phyloP scores from a whole-genome alignment of 2,329 filamentous ascomycete species.

The Microcyclospora pomicola region DNA sequence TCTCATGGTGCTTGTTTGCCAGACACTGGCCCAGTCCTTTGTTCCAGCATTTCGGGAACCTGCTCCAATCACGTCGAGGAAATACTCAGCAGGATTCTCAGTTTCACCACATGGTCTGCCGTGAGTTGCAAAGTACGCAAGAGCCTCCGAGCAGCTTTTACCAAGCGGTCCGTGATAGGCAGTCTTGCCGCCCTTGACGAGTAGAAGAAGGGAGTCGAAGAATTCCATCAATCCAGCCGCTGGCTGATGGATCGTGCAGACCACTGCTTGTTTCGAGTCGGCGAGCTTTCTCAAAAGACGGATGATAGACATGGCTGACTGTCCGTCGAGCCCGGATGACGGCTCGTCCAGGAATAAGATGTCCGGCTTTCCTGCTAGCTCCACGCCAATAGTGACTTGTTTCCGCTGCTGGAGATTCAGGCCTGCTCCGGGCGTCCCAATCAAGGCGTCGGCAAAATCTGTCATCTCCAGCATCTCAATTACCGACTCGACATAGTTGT shows the following conservation, averaged over 20 bases:
- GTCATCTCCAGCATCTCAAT: conserved; percentile 50
- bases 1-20: conserved; percentile 24
- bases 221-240: conserved; percentile 52
- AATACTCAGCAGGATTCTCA: conserved; percentile 40
- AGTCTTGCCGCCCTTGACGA: conserved; percentile 51
- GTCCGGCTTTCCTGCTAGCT: conserved; percentile 44
- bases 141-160: conserved; percentile 26
- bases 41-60: conserved; percentile 32
- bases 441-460: conserved; percentile 50
- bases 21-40: conserved; percentile 33
- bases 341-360: conserved; percentile 52
- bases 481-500: conserved; percentile 53
- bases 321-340: conserved; percentile 44
- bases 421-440: conserved; percentile 46
- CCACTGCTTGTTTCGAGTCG: conserved; percentile 50
- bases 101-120: conserved; percentile 38
- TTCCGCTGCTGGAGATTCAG: conserved; percentile 41
- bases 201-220: conserved; percentile 51
- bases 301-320: conserved; percentile 52
- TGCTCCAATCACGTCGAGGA: conserved; percentile 29
- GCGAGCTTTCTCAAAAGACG: conserved; percentile 54
- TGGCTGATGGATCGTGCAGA: conserved; percentile 59
- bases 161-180: conserved; percentile 51
- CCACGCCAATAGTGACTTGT: conserved; percentile 42
- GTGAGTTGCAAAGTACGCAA: conserved; percentile 39